Conservation (phyloP, 164 flowering plant species). For the Chimonanthus praecox region DNA sequence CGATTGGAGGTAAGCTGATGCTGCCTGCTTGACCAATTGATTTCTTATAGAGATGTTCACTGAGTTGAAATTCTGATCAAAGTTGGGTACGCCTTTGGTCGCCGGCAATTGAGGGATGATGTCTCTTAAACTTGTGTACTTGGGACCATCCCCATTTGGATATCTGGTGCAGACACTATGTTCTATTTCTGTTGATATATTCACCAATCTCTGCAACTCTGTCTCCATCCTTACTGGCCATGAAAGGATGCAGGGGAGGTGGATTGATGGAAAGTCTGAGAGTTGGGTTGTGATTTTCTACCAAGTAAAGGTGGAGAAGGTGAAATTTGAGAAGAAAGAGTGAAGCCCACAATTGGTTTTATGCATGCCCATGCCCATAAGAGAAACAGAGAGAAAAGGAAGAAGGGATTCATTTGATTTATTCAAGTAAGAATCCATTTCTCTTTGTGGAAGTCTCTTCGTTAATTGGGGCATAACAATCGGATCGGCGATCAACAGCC, state of each 20-base stretch:
- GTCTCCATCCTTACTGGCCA: conserved; percentile 18
- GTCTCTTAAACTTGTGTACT: conserved; percentile 54
- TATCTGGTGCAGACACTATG: neutral
- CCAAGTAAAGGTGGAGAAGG: no score
- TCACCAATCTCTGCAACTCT: conserved; percentile 11
- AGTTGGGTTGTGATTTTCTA: no score
- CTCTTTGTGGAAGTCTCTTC: no score
- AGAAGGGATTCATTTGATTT: no score
- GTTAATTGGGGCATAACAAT: no score
- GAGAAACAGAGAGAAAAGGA: no score
- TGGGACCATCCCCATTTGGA: conserved; percentile 8
- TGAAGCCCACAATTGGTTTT: no score
- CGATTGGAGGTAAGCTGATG: conserved; percentile 56
- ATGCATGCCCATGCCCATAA: no score
- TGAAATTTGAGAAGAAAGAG: no score
- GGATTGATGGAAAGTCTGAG: neutral
- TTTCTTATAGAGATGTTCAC: conserved; percentile 38
- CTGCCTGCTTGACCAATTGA: conserved; percentile 57
- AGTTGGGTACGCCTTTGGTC: neutral
- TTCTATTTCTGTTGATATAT: neutral
- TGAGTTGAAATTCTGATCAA: conserved; percentile 14
- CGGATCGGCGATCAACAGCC: no score
- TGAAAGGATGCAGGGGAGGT: conserved; percentile 1
- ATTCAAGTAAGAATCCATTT: no score
- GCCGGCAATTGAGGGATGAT: conserved; percentile 16